phyloP scores from a whole-genome alignment of 225 moss, liverwort and hornwort genomes.

The Pleurozium schreberi region DNA sequence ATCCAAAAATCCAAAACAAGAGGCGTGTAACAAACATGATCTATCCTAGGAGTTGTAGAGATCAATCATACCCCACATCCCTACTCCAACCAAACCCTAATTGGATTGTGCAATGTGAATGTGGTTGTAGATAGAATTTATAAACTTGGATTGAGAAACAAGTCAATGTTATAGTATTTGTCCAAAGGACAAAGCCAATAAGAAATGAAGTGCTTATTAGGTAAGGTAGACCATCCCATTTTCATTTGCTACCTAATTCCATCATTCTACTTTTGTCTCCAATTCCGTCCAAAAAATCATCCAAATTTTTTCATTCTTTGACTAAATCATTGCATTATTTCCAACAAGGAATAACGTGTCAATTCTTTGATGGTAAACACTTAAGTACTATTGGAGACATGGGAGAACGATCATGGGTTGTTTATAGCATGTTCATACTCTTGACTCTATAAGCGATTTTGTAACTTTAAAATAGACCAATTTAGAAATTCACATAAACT shows the following conservation, averaged over 20 bases:
- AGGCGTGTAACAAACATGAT: too few relatives aligned
- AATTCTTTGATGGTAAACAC: too few relatives aligned
- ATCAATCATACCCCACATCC: too few relatives aligned
- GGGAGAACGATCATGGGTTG: accelerated
- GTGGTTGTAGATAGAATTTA: too few relatives aligned
- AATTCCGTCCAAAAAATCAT: neutral
- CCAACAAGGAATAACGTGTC: neutral
- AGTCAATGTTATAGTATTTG: too few relatives aligned
- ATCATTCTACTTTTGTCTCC: neutral
- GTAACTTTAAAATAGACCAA: neutral
- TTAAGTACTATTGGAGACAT: neutral
- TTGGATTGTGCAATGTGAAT: accelerated
- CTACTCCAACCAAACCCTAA: too few relatives aligned
- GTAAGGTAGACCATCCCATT: neutral
- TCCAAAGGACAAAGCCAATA: too few relatives aligned
- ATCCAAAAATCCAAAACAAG: too few relatives aligned
- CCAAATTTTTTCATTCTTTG: neutral
- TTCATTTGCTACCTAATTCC: accelerated
- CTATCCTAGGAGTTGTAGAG: too few relatives aligned
- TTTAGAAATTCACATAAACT: neutral
- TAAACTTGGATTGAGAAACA: too few relatives aligned
- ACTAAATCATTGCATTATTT: neutral
- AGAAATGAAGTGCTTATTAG: too few relatives aligned
- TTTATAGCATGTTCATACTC: neutral
- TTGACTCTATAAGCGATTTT: neutral